phyloP scores from a whole-genome alignment of 1,139 yeast species.

The Kodamaea alishanica region DNA sequence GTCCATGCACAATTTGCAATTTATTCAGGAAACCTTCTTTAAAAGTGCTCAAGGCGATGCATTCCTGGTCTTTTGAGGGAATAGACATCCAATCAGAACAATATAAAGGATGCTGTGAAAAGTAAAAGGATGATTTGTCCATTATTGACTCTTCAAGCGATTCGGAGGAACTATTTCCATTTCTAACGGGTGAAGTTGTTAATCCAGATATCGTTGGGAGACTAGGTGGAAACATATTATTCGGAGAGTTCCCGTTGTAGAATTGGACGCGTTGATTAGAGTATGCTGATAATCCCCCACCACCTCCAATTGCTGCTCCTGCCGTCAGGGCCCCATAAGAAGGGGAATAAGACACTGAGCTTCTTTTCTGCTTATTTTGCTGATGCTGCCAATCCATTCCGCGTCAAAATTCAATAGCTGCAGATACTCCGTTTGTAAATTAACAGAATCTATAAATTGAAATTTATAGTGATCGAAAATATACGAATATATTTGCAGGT shows the following conservation, averaged over 20 bases:
- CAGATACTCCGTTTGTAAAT: background rate
- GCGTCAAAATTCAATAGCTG: background rate
- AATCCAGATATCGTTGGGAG: background rate
- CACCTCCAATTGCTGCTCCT: conserved; percentile 4
- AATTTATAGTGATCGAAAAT: no score
- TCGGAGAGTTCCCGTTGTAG: conserved; percentile 2
- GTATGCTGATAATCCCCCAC: conserved; percentile 9
- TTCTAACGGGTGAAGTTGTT: conserved; percentile 1
- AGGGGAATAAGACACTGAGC: conserved; percentile 9
- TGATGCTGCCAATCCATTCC: conserved; percentile 12
- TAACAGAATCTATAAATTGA: no score
- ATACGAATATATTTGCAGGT: no score
- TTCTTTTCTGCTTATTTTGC: conserved; percentile 6
- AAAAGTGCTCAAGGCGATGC: conserved; percentile 63
- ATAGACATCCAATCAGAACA: conserved; percentile 63
- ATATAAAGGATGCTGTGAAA: conserved; percentile 60
- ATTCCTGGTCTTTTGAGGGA: conserved; percentile 38
- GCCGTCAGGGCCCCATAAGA: conserved; percentile 1
- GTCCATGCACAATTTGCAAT: conserved; percentile 47
- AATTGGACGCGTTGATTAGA: conserved; percentile 8
- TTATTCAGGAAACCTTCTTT: conserved; percentile 67
- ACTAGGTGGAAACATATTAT: background rate
- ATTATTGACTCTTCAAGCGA: conserved; percentile 3
- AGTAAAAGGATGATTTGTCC: conserved; percentile 51
- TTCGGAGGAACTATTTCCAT: background rate